These are phyloP conservation scores for Magnolia kwangsiensis DNA, from an alignment of 164 flowering plant species.

Conservation along the genomic window DNA sequence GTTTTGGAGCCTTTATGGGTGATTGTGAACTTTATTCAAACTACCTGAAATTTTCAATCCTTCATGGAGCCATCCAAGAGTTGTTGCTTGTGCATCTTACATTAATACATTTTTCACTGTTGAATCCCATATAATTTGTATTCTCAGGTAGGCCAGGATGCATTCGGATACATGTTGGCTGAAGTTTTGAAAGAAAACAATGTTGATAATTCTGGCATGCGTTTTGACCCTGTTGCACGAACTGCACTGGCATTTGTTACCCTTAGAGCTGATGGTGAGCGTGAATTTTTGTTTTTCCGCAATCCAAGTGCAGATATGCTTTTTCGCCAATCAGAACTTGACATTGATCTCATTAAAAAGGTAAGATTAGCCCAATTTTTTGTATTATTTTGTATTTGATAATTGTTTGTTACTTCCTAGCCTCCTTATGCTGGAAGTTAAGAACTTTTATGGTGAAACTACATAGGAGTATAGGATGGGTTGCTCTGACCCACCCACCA, in stretches of 20 bases:
- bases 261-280: slow-evolving; percentile 38
- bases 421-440: not conserved
- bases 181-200: slow-evolving; percentile 37
- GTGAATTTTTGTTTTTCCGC: slow-evolving; percentile 45
- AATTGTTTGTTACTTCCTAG: not conserved
- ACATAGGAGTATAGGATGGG: not conserved
- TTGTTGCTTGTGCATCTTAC: not conserved
- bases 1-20: not conserved
- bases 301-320: slow-evolving; percentile 57
- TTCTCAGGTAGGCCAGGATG: slow-evolving; percentile 46
- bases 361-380: not conserved
- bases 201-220: slow-evolving; percentile 32
- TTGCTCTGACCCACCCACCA: not conserved
- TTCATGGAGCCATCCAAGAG: not conserved
- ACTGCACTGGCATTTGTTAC: slow-evolving; percentile 50
- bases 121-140: no score
- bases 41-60: not conserved
- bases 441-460: not conserved
- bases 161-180: slow-evolving; percentile 45
- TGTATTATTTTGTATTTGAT: no score
- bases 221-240: slow-evolving; percentile 39
- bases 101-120: not conserved
- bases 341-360: slow-evolving; percentile 21
- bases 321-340: slow-evolving; percentile 34
- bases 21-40: not conserved